Evolutionary conservation across 2,329 filamentous ascomycete species (phyloP).

Genomic region (Botrytis hyacinthi): DNA sequence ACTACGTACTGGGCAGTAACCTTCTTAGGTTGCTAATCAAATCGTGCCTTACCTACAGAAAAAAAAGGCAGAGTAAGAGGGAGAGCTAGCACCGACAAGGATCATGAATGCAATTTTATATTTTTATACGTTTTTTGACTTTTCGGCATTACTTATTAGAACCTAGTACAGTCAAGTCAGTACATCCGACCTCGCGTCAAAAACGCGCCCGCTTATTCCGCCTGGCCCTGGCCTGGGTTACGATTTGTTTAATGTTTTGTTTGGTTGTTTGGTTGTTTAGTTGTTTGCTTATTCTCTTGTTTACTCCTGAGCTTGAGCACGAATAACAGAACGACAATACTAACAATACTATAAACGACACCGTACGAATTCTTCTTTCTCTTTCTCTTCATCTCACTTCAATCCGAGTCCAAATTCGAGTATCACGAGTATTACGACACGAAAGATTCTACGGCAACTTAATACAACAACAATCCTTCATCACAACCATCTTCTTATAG

Average conservation of each 20-base stretch:
- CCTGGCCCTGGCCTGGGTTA: conserved; percentile 9
- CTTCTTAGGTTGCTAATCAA: background rate
- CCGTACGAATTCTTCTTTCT: background rate
- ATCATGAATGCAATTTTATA: background rate
- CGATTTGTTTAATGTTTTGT: conserved; percentile 17
- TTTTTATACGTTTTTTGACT: background rate
- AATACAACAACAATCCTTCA: conserved; percentile 1
- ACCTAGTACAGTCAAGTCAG: background rate
- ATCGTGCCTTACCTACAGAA: background rate
- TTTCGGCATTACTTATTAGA: conserved; percentile 11
- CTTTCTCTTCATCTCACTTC: background rate
- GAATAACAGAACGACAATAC: conserved; percentile 15
- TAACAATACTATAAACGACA: background rate
- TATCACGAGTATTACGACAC: background rate
- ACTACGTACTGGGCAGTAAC: background rate
- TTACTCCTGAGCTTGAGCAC: conserved; percentile 14
- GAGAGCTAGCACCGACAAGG: background rate
- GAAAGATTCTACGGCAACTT: background rate
- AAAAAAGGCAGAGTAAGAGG: background rate
- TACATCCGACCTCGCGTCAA: conserved; percentile 10
- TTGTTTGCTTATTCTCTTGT: conserved; percentile 16
- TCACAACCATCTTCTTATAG: background rate
- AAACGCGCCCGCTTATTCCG: conserved; percentile 15
- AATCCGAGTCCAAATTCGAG: conserved; percentile 1
- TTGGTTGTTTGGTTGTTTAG: conserved; percentile 19